These are phyloP conservation scores for Coemansia umbellata DNA, from an alignment of 192 early-diverging fungal species.

Conservation along the genomic window DNA sequence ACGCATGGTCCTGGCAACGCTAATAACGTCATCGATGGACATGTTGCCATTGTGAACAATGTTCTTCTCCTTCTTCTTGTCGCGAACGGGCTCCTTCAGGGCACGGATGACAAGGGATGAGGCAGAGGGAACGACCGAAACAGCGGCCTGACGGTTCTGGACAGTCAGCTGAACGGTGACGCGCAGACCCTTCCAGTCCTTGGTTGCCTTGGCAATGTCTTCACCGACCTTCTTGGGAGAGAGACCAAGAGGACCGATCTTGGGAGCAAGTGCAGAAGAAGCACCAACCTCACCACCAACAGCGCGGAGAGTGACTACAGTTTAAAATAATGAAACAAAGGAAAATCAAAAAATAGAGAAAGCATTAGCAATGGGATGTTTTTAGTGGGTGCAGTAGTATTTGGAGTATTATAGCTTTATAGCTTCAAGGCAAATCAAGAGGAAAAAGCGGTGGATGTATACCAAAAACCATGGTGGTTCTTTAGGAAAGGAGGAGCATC, in stretches of 20 bases:
- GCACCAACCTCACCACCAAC: constrained; percentile 99
- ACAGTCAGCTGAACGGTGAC: constrained; percentile 98
- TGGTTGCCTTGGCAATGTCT: constrained; percentile 99
- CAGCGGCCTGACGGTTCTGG: constrained; percentile 99
- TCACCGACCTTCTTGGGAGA: constrained; percentile 99
- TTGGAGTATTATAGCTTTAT: background rate
- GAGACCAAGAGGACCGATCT: constrained; percentile 99
- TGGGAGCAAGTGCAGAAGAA: constrained; percentile 96
- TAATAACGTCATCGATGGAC: constrained; percentile 87
- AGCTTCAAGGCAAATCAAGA: background rate
- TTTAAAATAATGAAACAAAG: constrained; percentile 1
- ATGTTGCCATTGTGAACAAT: constrained; percentile 98
- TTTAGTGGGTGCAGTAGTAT: background rate
- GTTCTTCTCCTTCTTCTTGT: constrained; percentile 99
- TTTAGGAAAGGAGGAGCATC: too few relatives aligned
- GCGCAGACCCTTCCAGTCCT: constrained; percentile 98
- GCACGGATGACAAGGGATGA: constrained; percentile 96
- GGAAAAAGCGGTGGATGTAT: too few relatives aligned
- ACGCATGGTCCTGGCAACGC: constrained; percentile 94
- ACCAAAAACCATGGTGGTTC: too few relatives aligned
- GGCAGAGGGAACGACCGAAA: constrained; percentile 94
- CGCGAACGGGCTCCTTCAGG: constrained; percentile 94
- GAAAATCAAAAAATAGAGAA: background rate
- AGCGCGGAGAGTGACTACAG: constrained; percentile 83
- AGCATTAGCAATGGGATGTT: background rate